Conservation (phyloP, 495 filamentous ascomycete genomes). For the Hypoxylon crocopeplum region DNA sequence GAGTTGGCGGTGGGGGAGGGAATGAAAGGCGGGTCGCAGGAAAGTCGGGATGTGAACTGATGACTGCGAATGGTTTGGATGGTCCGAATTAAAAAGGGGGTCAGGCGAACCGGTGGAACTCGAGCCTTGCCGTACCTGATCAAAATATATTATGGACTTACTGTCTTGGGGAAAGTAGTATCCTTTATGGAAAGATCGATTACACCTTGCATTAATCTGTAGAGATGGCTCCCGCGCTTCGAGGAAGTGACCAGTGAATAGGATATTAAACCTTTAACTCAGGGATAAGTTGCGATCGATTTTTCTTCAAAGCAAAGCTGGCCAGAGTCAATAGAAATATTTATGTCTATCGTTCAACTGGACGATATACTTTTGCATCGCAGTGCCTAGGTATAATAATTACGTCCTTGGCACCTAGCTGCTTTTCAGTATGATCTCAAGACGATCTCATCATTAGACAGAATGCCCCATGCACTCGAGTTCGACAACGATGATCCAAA, state of each 20-base stretch:
- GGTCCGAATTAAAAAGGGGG: constrained; percentile 32
- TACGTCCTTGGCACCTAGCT: constrained; percentile 31
- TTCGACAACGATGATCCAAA: constrained; percentile 37
- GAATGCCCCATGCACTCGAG: constrained; percentile 17
- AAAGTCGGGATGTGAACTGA: constrained; percentile 30
- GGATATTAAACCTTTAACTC: too few species aligned
- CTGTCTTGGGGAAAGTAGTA: constrained; percentile 2
- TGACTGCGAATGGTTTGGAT: constrained; percentile 24
- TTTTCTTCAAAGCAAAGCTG: too few species aligned
- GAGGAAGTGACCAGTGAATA: too few species aligned
- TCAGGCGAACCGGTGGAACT: constrained; percentile 37
- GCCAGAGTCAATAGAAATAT: too few species aligned
- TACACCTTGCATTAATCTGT: too few species aligned
- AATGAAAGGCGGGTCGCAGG: constrained; percentile 38
- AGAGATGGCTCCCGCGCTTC: too few species aligned
- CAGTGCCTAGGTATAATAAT: constrained; percentile 11
- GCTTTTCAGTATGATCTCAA: constrained; percentile 31
- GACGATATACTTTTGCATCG: constrained; percentile 1
- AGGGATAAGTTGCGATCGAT: too few species aligned
- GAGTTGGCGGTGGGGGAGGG: constrained; percentile 37
- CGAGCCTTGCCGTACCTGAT: constrained; percentile 27
- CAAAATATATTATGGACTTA: not conserved
- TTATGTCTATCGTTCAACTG: too few species aligned
- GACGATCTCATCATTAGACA: constrained; percentile 36
- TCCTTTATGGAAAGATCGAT: too few species aligned